Percentiles rank a stretch among this genome's conserved stretches.
phyloP scores from a whole-genome alignment of 768 basidiomycete genomes.

The Russula olivacea region DNA sequence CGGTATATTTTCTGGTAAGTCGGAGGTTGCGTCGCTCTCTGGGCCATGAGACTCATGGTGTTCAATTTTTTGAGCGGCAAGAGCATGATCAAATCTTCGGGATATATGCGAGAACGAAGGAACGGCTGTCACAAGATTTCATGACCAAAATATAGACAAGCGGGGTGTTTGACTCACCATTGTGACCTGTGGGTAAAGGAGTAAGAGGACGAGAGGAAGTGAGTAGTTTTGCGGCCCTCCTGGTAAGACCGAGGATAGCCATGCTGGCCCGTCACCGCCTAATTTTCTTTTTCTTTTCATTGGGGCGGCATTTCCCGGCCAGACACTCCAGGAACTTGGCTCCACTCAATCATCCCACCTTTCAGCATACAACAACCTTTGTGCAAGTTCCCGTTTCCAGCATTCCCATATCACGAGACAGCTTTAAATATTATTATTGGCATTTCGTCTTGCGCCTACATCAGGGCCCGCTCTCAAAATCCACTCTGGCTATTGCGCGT shows the following conservation, averaged over 20 bases:
- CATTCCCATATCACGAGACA: not conserved
- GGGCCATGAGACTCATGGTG: not conserved
- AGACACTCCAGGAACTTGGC: not conserved
- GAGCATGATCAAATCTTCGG: slow-evolving; percentile 20
- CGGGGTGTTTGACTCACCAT: slow-evolving; percentile 2
- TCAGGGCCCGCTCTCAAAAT: not conserved
- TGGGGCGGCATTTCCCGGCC: not conserved
- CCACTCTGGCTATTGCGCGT: not conserved
- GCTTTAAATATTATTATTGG: not conserved
- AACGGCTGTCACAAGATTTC: not conserved
- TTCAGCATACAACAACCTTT: not conserved
- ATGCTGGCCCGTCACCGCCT: not conserved
- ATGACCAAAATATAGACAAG: not conserved
- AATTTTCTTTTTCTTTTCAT: not conserved
- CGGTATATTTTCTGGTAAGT: not conserved
- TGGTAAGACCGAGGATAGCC: slow-evolving; percentile 4
- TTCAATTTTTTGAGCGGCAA: slow-evolving; percentile 7
- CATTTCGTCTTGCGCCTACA: not conserved
- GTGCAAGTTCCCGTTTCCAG: not conserved
- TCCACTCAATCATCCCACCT: not conserved
- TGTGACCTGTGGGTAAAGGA: not conserved
- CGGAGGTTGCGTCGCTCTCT: not conserved
- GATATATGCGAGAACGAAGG: slow-evolving; percentile 9
- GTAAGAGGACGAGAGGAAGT: not conserved
- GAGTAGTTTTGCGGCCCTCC: not conserved